These are phyloP conservation scores for Cyanophora paradoxa DNA, from an alignment of 78 protist species.

Conservation along the genomic window DNA sequence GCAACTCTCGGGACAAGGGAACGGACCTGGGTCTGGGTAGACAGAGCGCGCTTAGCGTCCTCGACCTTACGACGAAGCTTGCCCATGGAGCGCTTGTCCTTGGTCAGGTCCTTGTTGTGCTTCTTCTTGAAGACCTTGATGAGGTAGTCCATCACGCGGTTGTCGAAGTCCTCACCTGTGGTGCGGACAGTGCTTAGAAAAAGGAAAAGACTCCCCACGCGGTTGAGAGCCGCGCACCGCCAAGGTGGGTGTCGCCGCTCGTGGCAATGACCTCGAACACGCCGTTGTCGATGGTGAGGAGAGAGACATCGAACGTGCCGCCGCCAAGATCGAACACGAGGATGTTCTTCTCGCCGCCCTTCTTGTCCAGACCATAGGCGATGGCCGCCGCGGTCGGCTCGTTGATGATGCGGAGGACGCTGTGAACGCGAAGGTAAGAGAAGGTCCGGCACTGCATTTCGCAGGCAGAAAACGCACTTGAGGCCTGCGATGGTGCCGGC, in stretches of 20 bases:
- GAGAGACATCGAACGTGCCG: conserved; percentile 95
- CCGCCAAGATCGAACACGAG: conserved; percentile 99
- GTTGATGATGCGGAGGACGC: conserved; percentile 93
- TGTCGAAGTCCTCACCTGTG: conserved; percentile 95
- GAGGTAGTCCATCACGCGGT: conserved; percentile 85
- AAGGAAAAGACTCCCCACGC: too few species aligned
- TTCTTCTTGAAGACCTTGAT: conserved; percentile 74
- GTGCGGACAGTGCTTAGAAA: not conserved
- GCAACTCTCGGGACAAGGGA: not conserved
- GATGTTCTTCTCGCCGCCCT: conserved; percentile 73
- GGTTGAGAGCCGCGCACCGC: conserved; percentile 66
- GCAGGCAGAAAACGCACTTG: not conserved
- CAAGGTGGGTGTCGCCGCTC: conserved; percentile 97
- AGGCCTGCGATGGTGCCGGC: conserved; percentile 89
- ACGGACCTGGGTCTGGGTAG: conserved; percentile 60
- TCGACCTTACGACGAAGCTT: conserved; percentile 91
- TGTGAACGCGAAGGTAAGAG: too few species aligned
- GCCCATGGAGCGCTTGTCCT: conserved; percentile 78
- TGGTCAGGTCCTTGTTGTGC: conserved; percentile 64
- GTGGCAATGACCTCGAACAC: conserved; percentile 98
- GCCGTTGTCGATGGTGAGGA: conserved; percentile 91
- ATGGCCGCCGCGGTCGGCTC: conserved; percentile 99
- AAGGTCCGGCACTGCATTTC: too few species aligned
- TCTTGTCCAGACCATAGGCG: conserved; percentile 87
- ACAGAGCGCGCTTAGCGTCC: conserved; percentile 90